Base-by-base conservation (phyloP, 2,329 filamentous ascomycete species). In the Alternaria angustiovoidea region DNA sequence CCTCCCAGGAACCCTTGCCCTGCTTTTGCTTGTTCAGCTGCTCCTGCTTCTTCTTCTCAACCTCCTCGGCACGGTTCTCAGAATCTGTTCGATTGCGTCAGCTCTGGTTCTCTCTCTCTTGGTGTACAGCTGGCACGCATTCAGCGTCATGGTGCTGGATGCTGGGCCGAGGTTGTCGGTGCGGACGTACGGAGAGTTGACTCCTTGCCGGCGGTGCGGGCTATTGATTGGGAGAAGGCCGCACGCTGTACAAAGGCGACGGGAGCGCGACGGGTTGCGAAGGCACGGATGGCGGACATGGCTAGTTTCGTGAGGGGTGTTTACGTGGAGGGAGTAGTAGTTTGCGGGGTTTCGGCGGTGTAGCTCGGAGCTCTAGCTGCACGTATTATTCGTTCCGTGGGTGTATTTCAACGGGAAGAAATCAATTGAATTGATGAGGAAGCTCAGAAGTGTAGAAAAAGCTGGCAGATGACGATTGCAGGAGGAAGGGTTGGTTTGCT, bases 191-290 rank as follows among this genome's bases (percentile, higher is more conserved):
- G 74, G 36, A 82, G 75, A 56, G 75, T 71, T 39, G 75, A 73
- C 69, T 84, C 82, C 74, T 84, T 83, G 59, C 80, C 80, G 24
- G 75, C 77, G 52, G 64, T 57, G 38, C 78, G 67, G n/a, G 75
- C 70, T 59, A 74, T 76, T 39, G 78, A 79, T 63, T 75, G 66
- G 24, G 70, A 76, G 67, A 82, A 80, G n/a, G 69, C 69, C 28
- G 75, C 73, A 54, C 76, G 73, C 67, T 76, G 74, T n/a, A 63
- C 34, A 64, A 77, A 65, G 57, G 64, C 54, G 65, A 73, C 52
- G 51, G 73, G 74, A 44, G 68, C 57, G 64, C 69, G 67, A 65
- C 71, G 74, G 54, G 73, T 64, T 43, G 73, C 73, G 60, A 78
- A 57, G 56, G 61, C 68, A 61, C 75, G 72, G 61, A 75, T 59